These are phyloP conservation scores for Polygonum maritimum DNA, from an alignment of 148 eudicot genomes.

Conservation along the genomic window DNA sequence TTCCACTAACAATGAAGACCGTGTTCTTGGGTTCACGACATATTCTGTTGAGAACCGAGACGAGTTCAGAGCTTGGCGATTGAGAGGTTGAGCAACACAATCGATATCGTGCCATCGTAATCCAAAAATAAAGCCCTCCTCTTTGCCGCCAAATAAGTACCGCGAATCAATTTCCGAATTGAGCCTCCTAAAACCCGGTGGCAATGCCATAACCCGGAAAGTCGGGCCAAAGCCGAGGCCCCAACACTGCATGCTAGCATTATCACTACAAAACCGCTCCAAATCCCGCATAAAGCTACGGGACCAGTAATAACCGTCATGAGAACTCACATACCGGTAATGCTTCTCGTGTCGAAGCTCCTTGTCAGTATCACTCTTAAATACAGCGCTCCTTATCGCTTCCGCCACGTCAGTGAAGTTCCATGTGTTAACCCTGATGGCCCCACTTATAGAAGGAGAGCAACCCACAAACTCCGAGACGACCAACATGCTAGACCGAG, in stretches of 20 bases:
- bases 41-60: conserved; percentile 36
- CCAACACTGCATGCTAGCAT: conserved; percentile 54
- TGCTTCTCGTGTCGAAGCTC: conserved; percentile 57
- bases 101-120: conserved; percentile 75
- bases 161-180: conserved; percentile 37
- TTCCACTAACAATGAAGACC: conserved; percentile 65
- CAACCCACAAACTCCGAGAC: conserved; percentile 74
- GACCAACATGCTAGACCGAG: conserved; percentile 51
- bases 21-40: conserved; percentile 42
- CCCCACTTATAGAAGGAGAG: conserved; percentile 77
- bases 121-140: conserved; percentile 67
- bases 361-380: conserved; percentile 35
- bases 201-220: conserved; percentile 52
- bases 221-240: conserved; percentile 59
- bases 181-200: conserved; percentile 54
- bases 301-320: conserved; percentile 66
- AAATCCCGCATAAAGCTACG: conserved; percentile 55
- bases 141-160: conserved; percentile 35
- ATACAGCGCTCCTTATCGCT: conserved; percentile 38
- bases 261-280: conserved; percentile 59
- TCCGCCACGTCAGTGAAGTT: conserved; percentile 53
- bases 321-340: conserved; percentile 63
- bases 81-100: conserved; percentile 36
- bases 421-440: conserved; percentile 72
- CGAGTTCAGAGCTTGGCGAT: conserved; percentile 41